Conservation (phyloP, 2,329 filamentous ascomycete species). For the Cladobotryum mycophilum region DNA sequence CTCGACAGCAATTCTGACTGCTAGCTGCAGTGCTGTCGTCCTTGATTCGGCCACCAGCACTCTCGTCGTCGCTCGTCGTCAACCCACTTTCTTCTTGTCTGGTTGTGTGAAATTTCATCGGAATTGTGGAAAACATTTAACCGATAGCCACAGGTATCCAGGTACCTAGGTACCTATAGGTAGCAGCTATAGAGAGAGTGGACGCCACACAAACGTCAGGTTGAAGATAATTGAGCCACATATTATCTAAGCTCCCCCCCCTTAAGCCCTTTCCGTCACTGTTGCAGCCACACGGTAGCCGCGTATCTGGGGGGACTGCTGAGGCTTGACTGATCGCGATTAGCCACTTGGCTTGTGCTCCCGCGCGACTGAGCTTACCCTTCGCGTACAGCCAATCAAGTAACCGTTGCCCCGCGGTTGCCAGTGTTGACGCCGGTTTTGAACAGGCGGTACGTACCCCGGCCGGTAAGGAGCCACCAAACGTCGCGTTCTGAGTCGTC, state of each 20-base stretch:
- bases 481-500: conserved; percentile 16
- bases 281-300: not conserved
- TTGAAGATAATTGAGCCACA: no score
- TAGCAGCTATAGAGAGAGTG: no score
- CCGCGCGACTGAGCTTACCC: conserved; percentile 12
- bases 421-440: conserved; percentile 40
- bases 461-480: conserved; percentile 12
- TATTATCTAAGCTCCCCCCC: no score
- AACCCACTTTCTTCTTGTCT: no score
- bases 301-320: not conserved
- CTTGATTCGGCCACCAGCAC: not conserved
- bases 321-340: conserved; percentile 15
- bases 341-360: conserved; percentile 22
- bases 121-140: conserved; percentile 20
- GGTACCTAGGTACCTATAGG: no score
- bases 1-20: no score
- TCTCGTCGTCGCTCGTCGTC: not conserved
- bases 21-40: not conserved
- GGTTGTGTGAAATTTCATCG: conserved; percentile 19
- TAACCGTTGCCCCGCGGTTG: conserved; percentile 51
- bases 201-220: no score
- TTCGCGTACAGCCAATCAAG: conserved; percentile 35
- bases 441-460: conserved; percentile 17
- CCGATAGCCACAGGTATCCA: conserved; percentile 12
- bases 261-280: no score